A percentile compares a stretch with the other conserved stretches of the same genome.
phyloP scores from a whole-genome alignment of 306 rosid genomes.

The Lathyrus sativus region DNA sequence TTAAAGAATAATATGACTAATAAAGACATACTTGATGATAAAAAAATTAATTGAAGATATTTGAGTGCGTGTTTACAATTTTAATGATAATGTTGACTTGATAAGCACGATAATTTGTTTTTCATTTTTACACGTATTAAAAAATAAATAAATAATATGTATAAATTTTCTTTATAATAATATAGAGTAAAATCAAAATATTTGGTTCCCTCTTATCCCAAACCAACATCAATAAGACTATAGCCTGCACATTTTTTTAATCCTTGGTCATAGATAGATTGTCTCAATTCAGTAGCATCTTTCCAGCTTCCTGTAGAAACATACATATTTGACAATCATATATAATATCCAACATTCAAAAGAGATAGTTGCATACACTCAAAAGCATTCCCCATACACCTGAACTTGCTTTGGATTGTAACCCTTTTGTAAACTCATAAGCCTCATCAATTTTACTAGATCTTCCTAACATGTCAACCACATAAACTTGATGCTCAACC shows the following conservation, averaged over 20 bases:
- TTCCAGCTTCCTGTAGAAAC: constrained; percentile 69
- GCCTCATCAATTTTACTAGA: constrained; percentile 56
- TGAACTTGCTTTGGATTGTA: constrained; percentile 36
- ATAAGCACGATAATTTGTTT: no score
- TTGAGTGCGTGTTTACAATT: no score
- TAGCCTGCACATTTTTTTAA: constrained; percentile 49
- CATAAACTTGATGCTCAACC: constrained; percentile 57
- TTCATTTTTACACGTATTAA: no score
- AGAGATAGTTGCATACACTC: constrained; percentile 65
- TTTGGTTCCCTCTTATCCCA: constrained; percentile 23
- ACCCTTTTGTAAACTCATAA: constrained; percentile 44
- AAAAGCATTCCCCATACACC: constrained; percentile 66
- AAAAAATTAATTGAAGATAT: no score
- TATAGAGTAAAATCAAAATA: no score
- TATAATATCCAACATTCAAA: constrained; percentile 60
- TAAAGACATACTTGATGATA: no score
- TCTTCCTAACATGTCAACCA: constrained; percentile 59
- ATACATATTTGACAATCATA: constrained; percentile 62
- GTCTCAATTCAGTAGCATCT: constrained; percentile 55
- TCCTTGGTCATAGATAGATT: constrained; percentile 40
- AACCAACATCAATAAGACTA: constrained; percentile 53
- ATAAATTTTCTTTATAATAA: no score
- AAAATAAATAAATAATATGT: no score
- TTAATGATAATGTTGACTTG: no score
- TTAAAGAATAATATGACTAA: no score